A percentile compares a stretch with the other conserved stretches of the same genome.
These are phyloP conservation scores for Porphyrellus cyaneotinctus DNA, from an alignment of 768 basidiomycete genomes.

Conservation along the genomic window DNA sequence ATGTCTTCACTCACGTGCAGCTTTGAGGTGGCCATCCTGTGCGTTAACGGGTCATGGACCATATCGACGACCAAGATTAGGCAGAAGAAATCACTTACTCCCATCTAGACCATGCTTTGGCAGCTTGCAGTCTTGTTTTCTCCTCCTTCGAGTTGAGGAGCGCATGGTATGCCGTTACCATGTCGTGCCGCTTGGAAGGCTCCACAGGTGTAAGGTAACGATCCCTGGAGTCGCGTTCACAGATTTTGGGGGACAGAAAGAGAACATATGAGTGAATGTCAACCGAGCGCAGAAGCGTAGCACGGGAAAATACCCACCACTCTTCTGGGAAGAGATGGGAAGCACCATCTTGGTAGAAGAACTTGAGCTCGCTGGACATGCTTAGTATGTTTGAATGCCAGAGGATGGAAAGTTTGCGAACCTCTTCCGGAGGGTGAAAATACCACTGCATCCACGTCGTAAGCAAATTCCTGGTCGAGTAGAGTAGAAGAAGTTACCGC, in stretches of 20 bases:
- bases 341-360: constrained; percentile 89
- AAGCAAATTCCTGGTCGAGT: not conserved
- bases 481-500: constrained; percentile 41
- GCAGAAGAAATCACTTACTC: constrained; percentile 55
- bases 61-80: not conserved
- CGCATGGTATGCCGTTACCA: constrained; percentile 80
- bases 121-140: constrained; percentile 58
- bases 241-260: not conserved
- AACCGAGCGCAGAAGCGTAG: not conserved
- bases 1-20: constrained; percentile 65
- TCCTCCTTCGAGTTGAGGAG: constrained; percentile 74
- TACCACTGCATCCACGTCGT: constrained; percentile 51
- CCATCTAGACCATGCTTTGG: constrained; percentile 87
- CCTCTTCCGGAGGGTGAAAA: constrained; percentile 84
- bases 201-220: constrained; percentile 80
- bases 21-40: constrained; percentile 79
- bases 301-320: constrained; percentile 47
- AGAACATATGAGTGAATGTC: not conserved
- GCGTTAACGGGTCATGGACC: not conserved
- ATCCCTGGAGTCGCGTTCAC: constrained; percentile 50
- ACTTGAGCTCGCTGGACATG: constrained; percentile 62
- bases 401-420: constrained; percentile 20
- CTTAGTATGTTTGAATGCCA: not conserved
- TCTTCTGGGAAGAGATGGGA: constrained; percentile 84
- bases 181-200: constrained; percentile 69